Evolutionary conservation across 805 yeast species (phyloP).

Genomic region (Pichia occidentalis): DNA sequence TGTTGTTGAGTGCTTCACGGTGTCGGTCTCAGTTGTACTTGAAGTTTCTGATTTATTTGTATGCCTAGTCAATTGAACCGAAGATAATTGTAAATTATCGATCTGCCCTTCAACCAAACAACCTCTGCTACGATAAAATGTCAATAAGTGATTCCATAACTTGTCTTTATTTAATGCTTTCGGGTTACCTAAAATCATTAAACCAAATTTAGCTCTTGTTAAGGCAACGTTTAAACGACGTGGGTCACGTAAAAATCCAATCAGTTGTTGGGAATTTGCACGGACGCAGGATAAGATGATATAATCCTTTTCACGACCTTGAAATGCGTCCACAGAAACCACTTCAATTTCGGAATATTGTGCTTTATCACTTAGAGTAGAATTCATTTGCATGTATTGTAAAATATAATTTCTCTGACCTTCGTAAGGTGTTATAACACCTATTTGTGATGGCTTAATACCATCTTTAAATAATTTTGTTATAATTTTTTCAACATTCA

Average conservation of each 20-base stretch:
- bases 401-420: conserved; percentile 83
- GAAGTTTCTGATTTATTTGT: conserved; percentile 7
- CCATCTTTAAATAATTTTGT: conserved; percentile 72
- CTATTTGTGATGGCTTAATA: conserved; percentile 72
- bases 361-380: conserved; percentile 54
- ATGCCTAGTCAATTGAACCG: conserved; percentile 41
- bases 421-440: conserved; percentile 90
- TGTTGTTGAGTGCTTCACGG: conserved; percentile 3
- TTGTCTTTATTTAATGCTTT: conserved; percentile 60
- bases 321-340: conserved; percentile 67
- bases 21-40: background rate
- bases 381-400: conserved; percentile 70
- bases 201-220: conserved; percentile 81
- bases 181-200: conserved; percentile 80
- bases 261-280: conserved; percentile 63
- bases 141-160: conserved; percentile 72
- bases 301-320: conserved; percentile 52
- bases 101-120: conserved; percentile 87
- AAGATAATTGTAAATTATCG: conserved; percentile 67
- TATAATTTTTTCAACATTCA: conserved; percentile 76
- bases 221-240: conserved; percentile 85
- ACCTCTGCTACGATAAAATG: conserved; percentile 76
- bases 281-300: conserved; percentile 47
- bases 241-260: conserved; percentile 81
- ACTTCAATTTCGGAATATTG: conserved; percentile 72